phyloP scores from a whole-genome alignment of 805 yeast genomes.

The Ogataea paraovalis region DNA sequence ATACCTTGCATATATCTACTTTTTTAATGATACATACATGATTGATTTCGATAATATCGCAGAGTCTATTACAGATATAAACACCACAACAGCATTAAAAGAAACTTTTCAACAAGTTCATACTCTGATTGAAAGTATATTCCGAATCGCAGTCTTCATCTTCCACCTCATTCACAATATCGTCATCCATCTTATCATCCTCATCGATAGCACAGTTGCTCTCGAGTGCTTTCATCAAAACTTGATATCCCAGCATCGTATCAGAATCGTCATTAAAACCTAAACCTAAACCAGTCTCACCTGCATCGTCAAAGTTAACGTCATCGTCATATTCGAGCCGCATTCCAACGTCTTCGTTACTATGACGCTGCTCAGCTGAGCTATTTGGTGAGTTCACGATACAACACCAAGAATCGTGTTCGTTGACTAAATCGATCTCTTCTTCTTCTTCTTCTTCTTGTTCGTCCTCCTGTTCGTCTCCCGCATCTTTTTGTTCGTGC shows the following conservation, averaged over 20 bases:
- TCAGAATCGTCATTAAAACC: no score
- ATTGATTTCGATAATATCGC: background rate
- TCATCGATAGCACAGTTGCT: constrained; percentile 1
- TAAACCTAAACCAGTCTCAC: background rate
- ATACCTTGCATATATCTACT: no score
- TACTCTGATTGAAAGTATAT: constrained; percentile 14
- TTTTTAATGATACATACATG: constrained; percentile 1
- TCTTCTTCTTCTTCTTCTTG: background rate
- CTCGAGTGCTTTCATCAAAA: constrained; percentile 12
- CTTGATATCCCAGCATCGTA: constrained; percentile 16
- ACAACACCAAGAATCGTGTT: constrained; percentile 38
- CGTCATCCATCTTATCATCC: background rate
- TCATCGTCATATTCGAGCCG: constrained; percentile 1
- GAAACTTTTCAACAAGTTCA: constrained; percentile 12
- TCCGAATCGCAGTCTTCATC: constrained; percentile 4
- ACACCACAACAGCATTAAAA: background rate
- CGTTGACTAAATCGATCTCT: constrained; percentile 27
- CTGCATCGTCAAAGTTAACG: constrained; percentile 3
- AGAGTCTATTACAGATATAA: background rate
- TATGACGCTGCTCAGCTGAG: constrained; percentile 1
- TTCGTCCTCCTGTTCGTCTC: background rate
- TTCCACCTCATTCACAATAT: background rate
- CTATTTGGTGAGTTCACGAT: constrained; percentile 7
- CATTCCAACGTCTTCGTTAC: constrained; percentile 10
- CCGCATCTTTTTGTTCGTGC: no score